These are phyloP conservation scores for Fusarium sp. DNA, from an alignment of 2,329 filamentous ascomycete species.

Conservation along the genomic window DNA sequence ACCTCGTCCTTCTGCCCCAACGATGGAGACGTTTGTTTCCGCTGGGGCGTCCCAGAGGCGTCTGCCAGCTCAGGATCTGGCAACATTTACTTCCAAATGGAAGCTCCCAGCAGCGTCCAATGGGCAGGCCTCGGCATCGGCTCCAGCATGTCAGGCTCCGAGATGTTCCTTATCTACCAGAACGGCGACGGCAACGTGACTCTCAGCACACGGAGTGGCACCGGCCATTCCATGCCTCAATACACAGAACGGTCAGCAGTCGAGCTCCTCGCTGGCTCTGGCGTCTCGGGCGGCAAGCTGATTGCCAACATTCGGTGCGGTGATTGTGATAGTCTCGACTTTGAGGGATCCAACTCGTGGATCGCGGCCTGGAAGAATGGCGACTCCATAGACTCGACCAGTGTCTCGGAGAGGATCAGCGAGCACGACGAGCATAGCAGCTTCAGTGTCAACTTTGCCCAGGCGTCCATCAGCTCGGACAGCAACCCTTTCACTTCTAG, in stretches of 20 bases:
- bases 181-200: constrained; percentile 71
- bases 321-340: constrained; percentile 63
- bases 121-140: constrained; percentile 73
- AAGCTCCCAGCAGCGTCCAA: constrained; percentile 62
- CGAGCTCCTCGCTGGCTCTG: constrained; percentile 69
- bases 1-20: constrained; percentile 57
- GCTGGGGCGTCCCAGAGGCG: constrained; percentile 65
- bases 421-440: constrained; percentile 59
- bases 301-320: constrained; percentile 69
- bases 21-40: constrained; percentile 62
- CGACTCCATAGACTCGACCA: constrained; percentile 58
- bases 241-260: constrained; percentile 59
- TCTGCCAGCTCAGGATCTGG: constrained; percentile 62
- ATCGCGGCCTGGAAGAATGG: constrained; percentile 68
- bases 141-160: constrained; percentile 64
- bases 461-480: constrained; percentile 60
- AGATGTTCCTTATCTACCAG: constrained; percentile 74
- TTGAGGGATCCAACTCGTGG: constrained; percentile 60
- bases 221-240: constrained; percentile 61
- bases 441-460: constrained; percentile 63
- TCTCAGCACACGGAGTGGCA: constrained; percentile 66
- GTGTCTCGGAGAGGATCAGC: constrained; percentile 54
- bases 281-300: constrained; percentile 65
- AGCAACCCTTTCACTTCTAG: constrained; percentile 63
- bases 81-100: constrained; percentile 72